Percentiles rank a stretch among this genome's conserved stretches.
phyloP scores from a whole-genome alignment of 495 filamentous ascomycete species.

The Achaetomiella virescens region DNA sequence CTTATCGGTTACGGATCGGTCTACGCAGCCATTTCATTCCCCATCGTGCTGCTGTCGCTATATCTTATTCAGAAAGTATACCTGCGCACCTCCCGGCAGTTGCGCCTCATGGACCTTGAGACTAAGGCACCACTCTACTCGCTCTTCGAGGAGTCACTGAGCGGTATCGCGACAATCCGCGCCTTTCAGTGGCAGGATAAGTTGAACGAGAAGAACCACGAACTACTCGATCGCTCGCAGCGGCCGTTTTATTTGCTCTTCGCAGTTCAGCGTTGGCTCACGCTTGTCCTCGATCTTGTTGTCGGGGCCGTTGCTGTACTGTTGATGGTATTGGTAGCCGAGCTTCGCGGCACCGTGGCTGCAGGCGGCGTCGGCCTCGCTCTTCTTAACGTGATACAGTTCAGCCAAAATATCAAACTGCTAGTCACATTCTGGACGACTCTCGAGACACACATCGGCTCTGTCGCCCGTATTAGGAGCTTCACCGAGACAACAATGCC shows the following conservation, averaged over 20 bases:
- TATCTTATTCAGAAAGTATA: slow-evolving; percentile 57
- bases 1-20: slow-evolving; percentile 44
- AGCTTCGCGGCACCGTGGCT: slow-evolving; percentile 25
- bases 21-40: slow-evolving; percentile 38
- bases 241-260: slow-evolving; percentile 40
- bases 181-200: slow-evolving; percentile 39
- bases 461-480: slow-evolving; percentile 40
- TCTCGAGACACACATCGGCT: slow-evolving; percentile 51
- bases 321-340: slow-evolving; percentile 43
- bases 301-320: slow-evolving; percentile 37
- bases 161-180: slow-evolving; percentile 40
- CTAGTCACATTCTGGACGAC: slow-evolving; percentile 39
- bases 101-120: slow-evolving; percentile 59
- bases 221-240: slow-evolving; percentile 35
- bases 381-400: slow-evolving; percentile 28
- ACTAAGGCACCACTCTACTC: slow-evolving; percentile 57
- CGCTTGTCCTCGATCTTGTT: slow-evolving; percentile 39
- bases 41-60: slow-evolving; percentile 27
- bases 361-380: slow-evolving; percentile 30
- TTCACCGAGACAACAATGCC: slow-evolving; percentile 37
- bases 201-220: slow-evolving; percentile 24
- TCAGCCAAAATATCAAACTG: slow-evolving; percentile 32
- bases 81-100: slow-evolving; percentile 58
- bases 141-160: slow-evolving; percentile 50
- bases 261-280: slow-evolving; percentile 43